Percentiles rank a stretch among this genome's conserved stretches.
phyloP scores from a whole-genome alignment of 2,329 filamentous ascomycete genomes.

The Pseudogymnoascus destructans region DNA sequence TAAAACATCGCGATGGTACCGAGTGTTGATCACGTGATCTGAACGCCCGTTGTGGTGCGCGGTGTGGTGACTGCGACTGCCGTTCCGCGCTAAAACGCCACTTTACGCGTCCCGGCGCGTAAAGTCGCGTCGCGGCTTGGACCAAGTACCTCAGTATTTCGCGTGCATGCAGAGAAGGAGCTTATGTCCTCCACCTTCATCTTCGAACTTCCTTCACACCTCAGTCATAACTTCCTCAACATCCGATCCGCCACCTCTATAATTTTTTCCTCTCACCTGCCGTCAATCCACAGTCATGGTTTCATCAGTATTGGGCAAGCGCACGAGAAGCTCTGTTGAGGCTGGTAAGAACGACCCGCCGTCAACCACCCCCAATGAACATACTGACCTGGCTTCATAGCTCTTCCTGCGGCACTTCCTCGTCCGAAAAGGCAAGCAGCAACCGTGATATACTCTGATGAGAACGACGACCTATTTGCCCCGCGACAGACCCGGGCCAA shows the following conservation, averaged over 20 bases:
- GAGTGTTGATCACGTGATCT: background rate
- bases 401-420: conserved; percentile 17
- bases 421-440: conserved; percentile 35
- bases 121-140: background rate
- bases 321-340: conserved; percentile 29
- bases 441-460: conserved; percentile 40
- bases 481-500: conserved; percentile 24
- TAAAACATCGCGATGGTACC: background rate
- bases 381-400: conserved; percentile 21
- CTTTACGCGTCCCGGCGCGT: conserved; percentile 9
- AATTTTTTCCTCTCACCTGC: conserved; percentile 11
- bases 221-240: conserved; percentile 9
- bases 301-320: conserved; percentile 34
- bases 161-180: background rate
- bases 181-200: background rate
- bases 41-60: background rate
- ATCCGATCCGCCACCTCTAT: conserved; percentile 6
- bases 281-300: conserved; percentile 18
- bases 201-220: background rate
- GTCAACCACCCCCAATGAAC: conserved; percentile 14
- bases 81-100: conserved; percentile 6
- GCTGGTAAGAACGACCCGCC: conserved; percentile 26
- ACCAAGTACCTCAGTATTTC: conserved; percentile 7
- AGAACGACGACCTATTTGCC: conserved; percentile 50
- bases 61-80: background rate